These are phyloP conservation scores for Xylariales sp. DNA, from an alignment of 2,329 filamentous ascomycete species.

Conservation along the genomic window DNA sequence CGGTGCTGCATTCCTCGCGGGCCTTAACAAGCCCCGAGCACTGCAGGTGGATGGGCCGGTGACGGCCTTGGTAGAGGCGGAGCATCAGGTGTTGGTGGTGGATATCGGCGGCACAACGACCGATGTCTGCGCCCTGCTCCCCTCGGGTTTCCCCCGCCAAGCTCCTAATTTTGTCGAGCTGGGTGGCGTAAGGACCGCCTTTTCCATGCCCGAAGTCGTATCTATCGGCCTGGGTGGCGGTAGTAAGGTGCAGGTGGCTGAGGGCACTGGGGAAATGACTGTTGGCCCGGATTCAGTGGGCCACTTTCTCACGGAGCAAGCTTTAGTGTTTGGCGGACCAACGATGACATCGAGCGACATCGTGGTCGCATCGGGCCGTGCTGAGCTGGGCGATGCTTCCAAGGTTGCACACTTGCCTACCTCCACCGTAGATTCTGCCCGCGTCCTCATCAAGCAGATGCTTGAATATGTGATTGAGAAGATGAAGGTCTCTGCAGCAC, in stretches of 20 bases:
- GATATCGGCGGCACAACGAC: conserved; percentile 1
- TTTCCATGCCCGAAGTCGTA: conserved; percentile 8
- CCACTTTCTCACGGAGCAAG: neutral
- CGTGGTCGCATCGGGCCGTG: conserved; percentile 2
- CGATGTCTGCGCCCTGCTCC: conserved; percentile 2
- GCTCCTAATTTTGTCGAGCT: conserved; percentile 5
- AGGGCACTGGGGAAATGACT: neutral
- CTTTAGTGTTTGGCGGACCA: conserved; percentile 2
- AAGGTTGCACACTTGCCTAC: neutral
- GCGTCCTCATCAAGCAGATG: neutral
- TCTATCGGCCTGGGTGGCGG: conserved; percentile 2
- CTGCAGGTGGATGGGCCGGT: neutral
- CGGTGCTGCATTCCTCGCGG: conserved; percentile 5
- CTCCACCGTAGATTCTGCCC: neutral
- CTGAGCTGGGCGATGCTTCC: neutral
- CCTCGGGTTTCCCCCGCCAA: conserved; percentile 4
- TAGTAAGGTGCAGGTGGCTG: neutral
- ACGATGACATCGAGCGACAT: neutral
- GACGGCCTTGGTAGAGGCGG: neutral
- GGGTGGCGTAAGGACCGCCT: conserved; percentile 5
- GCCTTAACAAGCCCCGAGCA: neutral
- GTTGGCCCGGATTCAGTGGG: conserved; percentile 2
- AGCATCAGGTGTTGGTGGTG: conserved; percentile 1
- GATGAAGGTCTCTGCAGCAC: conserved; percentile 1
- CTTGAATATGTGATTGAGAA: neutral